These are phyloP conservation scores for Ustilago xerochloae DNA, from an alignment of 1,284 basidiomycete genomes.

Conservation along the genomic window DNA sequence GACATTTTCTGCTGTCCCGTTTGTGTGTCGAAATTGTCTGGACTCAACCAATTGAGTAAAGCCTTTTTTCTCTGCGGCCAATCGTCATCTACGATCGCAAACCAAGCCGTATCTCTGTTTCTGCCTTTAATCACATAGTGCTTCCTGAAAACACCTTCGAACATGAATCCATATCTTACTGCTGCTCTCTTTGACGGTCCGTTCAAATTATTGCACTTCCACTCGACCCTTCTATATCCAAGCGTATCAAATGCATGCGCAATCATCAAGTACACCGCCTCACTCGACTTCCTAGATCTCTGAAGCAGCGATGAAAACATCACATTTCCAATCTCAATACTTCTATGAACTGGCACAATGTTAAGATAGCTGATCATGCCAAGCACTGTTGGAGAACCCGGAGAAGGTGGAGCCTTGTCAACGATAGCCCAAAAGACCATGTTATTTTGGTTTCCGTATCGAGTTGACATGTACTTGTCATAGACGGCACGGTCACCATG, in stretches of 20 bases:
- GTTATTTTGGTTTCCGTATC: constrained; percentile 14
- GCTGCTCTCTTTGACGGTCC: constrained; percentile 49
- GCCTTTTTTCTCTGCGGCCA: constrained; percentile 45
- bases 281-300: constrained; percentile 43
- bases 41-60: constrained; percentile 45
- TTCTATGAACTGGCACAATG: constrained; percentile 34
- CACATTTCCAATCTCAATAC: constrained; percentile 54
- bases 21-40: constrained; percentile 36
- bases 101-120: constrained; percentile 57
- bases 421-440: constrained; percentile 42
- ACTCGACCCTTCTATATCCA: constrained; percentile 52
- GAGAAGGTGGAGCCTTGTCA: constrained; percentile 16
- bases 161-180: constrained; percentile 47
- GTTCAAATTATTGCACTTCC: constrained; percentile 59
- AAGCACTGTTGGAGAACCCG: constrained; percentile 4
- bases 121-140: constrained; percentile 48
- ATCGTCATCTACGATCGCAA: constrained; percentile 53
- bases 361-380: constrained; percentile 34
- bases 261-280: constrained; percentile 45
- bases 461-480: constrained; percentile 4
- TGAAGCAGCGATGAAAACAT: constrained; percentile 46
- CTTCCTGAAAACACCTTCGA: constrained; percentile 53
- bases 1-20: constrained; percentile 16
- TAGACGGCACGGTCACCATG: constrained; percentile 22
- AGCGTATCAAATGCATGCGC: constrained; percentile 40